Conservation (phyloP, 768 basidiomycete species). For the Serendipita vermifera region DNA sequence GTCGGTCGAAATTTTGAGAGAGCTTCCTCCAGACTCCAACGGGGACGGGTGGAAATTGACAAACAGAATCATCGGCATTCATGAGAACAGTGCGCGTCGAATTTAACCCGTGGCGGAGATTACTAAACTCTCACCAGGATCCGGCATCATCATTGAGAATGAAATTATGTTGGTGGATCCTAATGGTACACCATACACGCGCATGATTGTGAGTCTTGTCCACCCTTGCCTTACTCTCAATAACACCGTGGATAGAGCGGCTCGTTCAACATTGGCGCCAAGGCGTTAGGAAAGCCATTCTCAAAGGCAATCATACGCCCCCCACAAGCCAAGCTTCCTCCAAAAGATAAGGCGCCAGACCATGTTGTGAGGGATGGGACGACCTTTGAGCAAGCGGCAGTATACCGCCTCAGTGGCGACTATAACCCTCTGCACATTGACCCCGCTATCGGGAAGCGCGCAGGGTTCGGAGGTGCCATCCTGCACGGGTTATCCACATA, state of each 20-base stretch:
- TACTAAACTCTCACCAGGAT: slow-evolving; percentile 33
- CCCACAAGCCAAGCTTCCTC: slow-evolving; percentile 46
- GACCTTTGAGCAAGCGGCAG: slow-evolving; percentile 49
- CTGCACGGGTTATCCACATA: slow-evolving; percentile 74
- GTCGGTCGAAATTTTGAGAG: slow-evolving; percentile 64
- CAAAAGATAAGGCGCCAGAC: slow-evolving; percentile 48
- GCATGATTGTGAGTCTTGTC: slow-evolving; percentile 40
- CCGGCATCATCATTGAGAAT: slow-evolving; percentile 55
- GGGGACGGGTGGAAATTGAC: slow-evolving; percentile 71
- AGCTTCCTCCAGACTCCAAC: slow-evolving; percentile 60
- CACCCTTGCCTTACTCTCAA: background rate
- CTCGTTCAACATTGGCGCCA: slow-evolving; percentile 57
- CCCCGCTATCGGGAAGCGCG: slow-evolving; percentile 52
- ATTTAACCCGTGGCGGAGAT: too few relatives aligned
- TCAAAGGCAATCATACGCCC: slow-evolving; percentile 47
- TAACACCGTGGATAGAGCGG: slow-evolving; percentile 32
- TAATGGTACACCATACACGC: slow-evolving; percentile 44
- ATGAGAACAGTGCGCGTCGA: slow-evolving; percentile 72
- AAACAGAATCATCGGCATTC: slow-evolving; percentile 50
- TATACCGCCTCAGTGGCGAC: slow-evolving; percentile 65
- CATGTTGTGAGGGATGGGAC: slow-evolving; percentile 50
- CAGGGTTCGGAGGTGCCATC: slow-evolving; percentile 75
- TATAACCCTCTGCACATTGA: slow-evolving; percentile 73
- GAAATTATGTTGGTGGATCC: slow-evolving; percentile 55
- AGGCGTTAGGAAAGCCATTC: slow-evolving; percentile 48